Base-by-base conservation (phyloP, 768 basidiomycete genomes). In the Phaffia tasmanica region DNA sequence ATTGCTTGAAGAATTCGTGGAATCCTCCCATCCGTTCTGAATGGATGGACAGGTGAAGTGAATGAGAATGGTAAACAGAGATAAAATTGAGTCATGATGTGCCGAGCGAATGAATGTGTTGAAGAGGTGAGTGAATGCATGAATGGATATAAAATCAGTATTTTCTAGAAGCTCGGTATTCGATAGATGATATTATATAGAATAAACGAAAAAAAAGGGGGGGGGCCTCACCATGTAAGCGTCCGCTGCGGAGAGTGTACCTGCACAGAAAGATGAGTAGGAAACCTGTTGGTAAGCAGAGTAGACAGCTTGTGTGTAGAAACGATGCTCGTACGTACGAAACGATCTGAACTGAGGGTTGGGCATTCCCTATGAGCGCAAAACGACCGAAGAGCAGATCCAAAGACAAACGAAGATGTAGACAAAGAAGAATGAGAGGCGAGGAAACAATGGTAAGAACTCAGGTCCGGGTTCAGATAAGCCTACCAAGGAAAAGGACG, bases 301-400 rank as follows among this genome's bases (percentile, higher is more conserved):
- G n/a, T n/a, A n/a, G n/a, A n/a, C n/a, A n/a, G n/a, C n/a, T n/a
- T n/a, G n/a, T n/a, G n/a, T n/a, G n/a, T n/a, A n/a, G n/a, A n/a
- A n/a, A n/a, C n/a, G n/a, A n/a, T n/a, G n/a, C n/a, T n/a, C n/a
- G n/a, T n/a, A 66, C 57, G 23, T 2, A 66, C 65, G 58, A 46
- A 66, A 66, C 9, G 65, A 58, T 54, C 56, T 60, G 58, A 66
- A 65, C 19, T 51, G 32, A 8, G 65, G 65, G 9, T 66, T 29
- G 15, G 57, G 49, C 1, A 53, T 50, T 23, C 58, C 35, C 57
- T 66, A 29, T 1, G 46, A n/a, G 27, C 15, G 49, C 21, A 4
- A 56, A 30, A 23, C n/a, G 29, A 23, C 14, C 54, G 29, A 56
- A 56, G 29, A 35, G 29, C 32, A 25, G 60, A 49, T 32, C 32